phyloP scores from a whole-genome alignment of 306 rosid species.

The Crotalaria pallida region DNA sequence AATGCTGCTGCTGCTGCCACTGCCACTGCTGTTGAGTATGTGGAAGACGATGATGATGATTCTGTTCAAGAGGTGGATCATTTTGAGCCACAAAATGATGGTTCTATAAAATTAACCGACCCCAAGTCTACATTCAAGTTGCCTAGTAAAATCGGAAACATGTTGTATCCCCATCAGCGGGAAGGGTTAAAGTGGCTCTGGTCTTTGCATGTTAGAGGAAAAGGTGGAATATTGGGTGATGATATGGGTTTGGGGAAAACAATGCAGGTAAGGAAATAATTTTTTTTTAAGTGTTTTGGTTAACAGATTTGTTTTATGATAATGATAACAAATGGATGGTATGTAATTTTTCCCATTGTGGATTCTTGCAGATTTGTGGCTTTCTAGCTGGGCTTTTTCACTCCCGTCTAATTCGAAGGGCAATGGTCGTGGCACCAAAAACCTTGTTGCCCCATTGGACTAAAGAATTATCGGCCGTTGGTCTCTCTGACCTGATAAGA shows the following conservation, averaged over 20 bases:
- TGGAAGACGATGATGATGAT: constrained; percentile 18
- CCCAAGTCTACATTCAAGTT: constrained; percentile 52
- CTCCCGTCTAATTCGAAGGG: constrained; percentile 68
- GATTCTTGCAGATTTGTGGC: constrained; percentile 67
- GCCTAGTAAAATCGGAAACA: constrained; percentile 53
- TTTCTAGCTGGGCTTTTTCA: constrained; percentile 79
- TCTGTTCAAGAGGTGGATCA: constrained; percentile 36
- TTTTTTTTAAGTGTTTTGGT: no score
- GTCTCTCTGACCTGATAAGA: constrained; percentile 71
- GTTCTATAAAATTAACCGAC: constrained; percentile 48
- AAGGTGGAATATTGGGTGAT: constrained; percentile 96
- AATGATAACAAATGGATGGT: no score
- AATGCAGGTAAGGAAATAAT: constrained; percentile 79
- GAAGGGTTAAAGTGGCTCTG: constrained; percentile 88
- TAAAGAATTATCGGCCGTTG: constrained; percentile 80
- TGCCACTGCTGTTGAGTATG: constrained; percentile 5
- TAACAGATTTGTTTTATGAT: constrained; percentile 4
- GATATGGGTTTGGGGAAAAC: constrained; percentile 98
- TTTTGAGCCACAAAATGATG: constrained; percentile 32
- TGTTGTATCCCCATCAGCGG: constrained; percentile 80
- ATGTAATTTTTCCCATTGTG: background rate
- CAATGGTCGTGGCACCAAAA: constrained; percentile 77
- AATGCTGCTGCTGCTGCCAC: background rate
- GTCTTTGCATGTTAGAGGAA: constrained; percentile 79
- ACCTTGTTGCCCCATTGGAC: constrained; percentile 85